Percentiles rank a stretch among this genome's conserved stretches.
These are phyloP conservation scores for Henningerozyma blattae DNA, from an alignment of 805 yeast species.

Conservation along the genomic window DNA sequence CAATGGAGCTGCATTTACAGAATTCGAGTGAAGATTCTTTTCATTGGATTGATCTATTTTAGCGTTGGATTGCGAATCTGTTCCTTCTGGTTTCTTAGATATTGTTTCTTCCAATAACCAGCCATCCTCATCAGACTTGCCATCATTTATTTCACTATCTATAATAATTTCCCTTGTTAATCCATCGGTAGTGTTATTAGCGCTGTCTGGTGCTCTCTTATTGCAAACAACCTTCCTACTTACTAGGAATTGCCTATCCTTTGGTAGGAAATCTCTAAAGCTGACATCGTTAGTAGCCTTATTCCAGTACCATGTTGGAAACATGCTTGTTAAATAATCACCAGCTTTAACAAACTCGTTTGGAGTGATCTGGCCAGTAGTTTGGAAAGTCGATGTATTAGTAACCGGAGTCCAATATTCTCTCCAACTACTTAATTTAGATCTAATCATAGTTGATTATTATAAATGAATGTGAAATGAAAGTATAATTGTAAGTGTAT, in stretches of 20 bases:
- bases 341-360: constrained; percentile 93
- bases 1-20: constrained; percentile 3
- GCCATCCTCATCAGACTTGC: constrained; percentile 39
- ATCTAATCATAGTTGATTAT: constrained; percentile 39
- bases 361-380: constrained; percentile 89
- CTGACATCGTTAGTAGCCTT: constrained; percentile 31
- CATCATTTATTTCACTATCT: constrained; percentile 17
- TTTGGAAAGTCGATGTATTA: constrained; percentile 72
- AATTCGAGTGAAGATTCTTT: no score
- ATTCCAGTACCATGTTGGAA: constrained; percentile 95
- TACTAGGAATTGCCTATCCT: constrained; percentile 75
- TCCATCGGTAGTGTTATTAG: constrained; percentile 30
- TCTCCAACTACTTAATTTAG: constrained; percentile 71
- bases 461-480: not conserved
- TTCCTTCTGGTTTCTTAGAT: constrained; percentile 1
- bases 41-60: no score
- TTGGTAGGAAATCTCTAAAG: constrained; percentile 56
- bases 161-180: constrained; percentile 8
- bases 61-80: not conserved
- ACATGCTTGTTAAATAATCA: constrained; percentile 78
- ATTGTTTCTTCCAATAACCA: constrained; percentile 34
- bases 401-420: constrained; percentile 89
- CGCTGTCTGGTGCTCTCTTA: constrained; percentile 48
- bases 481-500: no score
- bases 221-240: constrained; percentile 84